Evolutionary conservation across 2,329 filamentous ascomycete species (phyloP), one percentile per base, ranked within the genome.

Genomic region (Tothia fuscella): DNA sequence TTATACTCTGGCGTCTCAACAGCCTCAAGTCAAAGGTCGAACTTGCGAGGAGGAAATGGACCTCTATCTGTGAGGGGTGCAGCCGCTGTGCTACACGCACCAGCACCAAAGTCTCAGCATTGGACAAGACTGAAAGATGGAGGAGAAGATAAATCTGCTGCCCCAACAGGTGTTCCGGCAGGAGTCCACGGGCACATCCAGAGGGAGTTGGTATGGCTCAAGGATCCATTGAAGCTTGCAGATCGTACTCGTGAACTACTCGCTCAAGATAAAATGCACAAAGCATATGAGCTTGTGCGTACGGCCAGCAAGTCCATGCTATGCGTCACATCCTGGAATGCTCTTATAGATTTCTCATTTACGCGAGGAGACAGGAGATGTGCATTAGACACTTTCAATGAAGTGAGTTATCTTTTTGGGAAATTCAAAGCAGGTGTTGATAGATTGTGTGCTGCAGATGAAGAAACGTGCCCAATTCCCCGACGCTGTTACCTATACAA

Each of bases 331-430:
- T 78, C 82, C 45, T 98, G 89, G 88, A 96, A 96, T 60, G 75
- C 83, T 94, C 33, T 79, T 98, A 43, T 72, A 80, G 44, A 76
- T 86, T 58, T 67, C 76, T 47, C 63, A 95, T 57, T 62, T 70
- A 31, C 66, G 76, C 19, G 67, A 74, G 31, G 70, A 70, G 39
- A 59, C 86, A 25, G 69, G 70, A 46, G 63, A 67, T 16, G n/a
- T n/a, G 88, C 83, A 14, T 62, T 93, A 44, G 87, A 82, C 61
- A 67, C 86, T n/a, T 95, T 78, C 64, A 94, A 95, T 59, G 89
- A 96, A 59, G 82, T 83, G 59, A 48, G 67, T 45, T 28, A 19
- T 3, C n/a, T 12, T 13, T 33, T 6, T 12, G 2, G 6, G 7
- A 10, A 34, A 12, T 13, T 14, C 4, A 5, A 9, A 9, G 32